A percentile compares a stretch with the other conserved stretches of the same genome.
phyloP scores from a whole-genome alignment of 2,329 filamentous ascomycete genomes.

The Eutypella sp. region DNA sequence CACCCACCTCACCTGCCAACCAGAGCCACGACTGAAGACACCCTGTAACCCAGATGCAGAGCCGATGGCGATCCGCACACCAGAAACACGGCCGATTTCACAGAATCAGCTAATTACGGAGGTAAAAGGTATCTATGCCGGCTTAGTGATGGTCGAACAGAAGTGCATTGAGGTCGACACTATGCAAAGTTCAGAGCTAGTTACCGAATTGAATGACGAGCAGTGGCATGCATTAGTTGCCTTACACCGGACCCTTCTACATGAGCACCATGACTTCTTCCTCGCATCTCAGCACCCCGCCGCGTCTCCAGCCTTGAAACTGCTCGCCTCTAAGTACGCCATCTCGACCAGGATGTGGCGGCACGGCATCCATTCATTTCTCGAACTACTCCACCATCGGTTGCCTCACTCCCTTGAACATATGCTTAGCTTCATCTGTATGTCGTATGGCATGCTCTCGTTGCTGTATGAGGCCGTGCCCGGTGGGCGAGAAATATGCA shows the following conservation, averaged over 20 bases:
- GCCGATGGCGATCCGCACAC: no score
- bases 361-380: constrained; percentile 81
- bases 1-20: no score
- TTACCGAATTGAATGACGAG: constrained; percentile 49
- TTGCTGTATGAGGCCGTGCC: constrained; percentile 81
- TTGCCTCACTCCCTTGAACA: constrained; percentile 76
- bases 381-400: constrained; percentile 70
- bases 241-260: constrained; percentile 71
- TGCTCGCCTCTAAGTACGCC: constrained; percentile 72
- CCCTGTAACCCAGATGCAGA: no score
- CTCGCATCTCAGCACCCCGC: constrained; percentile 82
- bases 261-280: constrained; percentile 85
- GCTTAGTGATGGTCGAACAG: constrained; percentile 78
- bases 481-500: constrained; percentile 82
- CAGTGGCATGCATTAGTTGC: constrained; percentile 84
- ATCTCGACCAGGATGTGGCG: constrained; percentile 96
- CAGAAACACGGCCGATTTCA: constrained; percentile 54
- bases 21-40: no score
- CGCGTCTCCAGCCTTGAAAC: constrained; percentile 60
- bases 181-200: constrained; percentile 42
- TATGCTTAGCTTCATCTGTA: constrained; percentile 86
- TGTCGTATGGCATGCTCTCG: constrained; percentile 90
- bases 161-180: constrained; percentile 83
- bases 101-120: constrained; percentile 76
- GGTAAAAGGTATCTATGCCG: constrained; percentile 78